phyloP scores from a whole-genome alignment of 139 green algal species.

The Chlamydomonas sphaeroides region DNA sequence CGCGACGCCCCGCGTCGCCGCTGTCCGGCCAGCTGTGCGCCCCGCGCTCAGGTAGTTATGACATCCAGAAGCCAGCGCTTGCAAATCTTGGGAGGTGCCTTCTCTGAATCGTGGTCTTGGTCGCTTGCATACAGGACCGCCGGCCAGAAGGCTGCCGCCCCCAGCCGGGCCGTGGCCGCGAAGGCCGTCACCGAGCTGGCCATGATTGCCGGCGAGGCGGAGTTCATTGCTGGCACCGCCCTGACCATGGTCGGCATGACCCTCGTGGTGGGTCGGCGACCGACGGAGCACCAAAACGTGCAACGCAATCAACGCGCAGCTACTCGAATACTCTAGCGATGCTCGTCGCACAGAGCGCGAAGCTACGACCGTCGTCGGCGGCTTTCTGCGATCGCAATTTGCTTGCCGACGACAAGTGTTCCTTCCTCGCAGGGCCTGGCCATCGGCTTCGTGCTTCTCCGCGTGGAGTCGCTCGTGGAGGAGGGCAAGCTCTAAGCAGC shows the following conservation, averaged over 20 bases:
- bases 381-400: neutral
- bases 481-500: conserved; percentile 86
- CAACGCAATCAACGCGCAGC: too few species aligned
- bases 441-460: conserved; percentile 94
- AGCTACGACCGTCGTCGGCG: too few species aligned
- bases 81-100: too few species aligned
- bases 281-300: too few species aligned
- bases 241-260: conserved; percentile 88
- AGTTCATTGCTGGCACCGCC: conserved; percentile 81
- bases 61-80: too few species aligned
- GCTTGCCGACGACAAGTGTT: neutral
- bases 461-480: conserved; percentile 89
- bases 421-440: conserved; percentile 84
- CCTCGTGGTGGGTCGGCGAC: conserved; percentile 83
- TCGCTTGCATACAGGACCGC: conserved; percentile 25
- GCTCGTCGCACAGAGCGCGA: too few species aligned
- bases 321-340: too few species aligned
- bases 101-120: neutral
- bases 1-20: conserved; percentile 23
- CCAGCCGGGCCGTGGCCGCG: conserved; percentile 37
- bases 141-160: conserved; percentile 28
- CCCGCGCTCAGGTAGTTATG: conserved; percentile 30
- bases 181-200: conserved; percentile 70
- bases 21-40: conserved; percentile 35
- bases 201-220: conserved; percentile 82